Base-by-base conservation (phyloP, 1,284 basidiomycete genomes). In the Rhodotorula sp. region DNA sequence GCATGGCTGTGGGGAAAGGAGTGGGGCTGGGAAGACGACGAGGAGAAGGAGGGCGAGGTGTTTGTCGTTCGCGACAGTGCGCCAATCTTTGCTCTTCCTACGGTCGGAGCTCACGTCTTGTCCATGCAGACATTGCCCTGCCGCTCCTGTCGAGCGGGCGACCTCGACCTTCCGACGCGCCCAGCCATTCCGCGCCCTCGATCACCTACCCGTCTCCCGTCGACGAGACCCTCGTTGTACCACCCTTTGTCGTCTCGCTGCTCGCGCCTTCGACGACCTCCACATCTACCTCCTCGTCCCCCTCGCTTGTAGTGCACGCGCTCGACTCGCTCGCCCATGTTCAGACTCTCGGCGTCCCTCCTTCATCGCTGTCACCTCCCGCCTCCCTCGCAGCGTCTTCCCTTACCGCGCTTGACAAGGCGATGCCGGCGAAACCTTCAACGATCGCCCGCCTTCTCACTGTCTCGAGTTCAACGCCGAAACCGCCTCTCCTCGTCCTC, bases 181-280 rank as follows among this genome's bases (percentile, higher is more conserved):
- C 19, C 0, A 37, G 56, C 27, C 56, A 27, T 37, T 58, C 65
- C 6, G 44, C 58, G 3, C 53, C 56, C 9, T 51, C 51, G 27
- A 60, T 71, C 61, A 22, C 22, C 36, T 67, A 65, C 60, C 61
- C 67, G 32, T 41, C 63, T 19, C 0, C 61, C 1, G 63, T 58
- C 22, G 51, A 69, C 37, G 71, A 79, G 56, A 75, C 66, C 3
- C 22, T 74, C 44, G 70, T 89, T 72, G 84, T 91, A 48, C 90
- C 89, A 77, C 94, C 94, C 1, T 96, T 94, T 80, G 85, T 97
- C 51, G 87, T 96, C 79, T 89, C 91, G 1, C 83, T 91, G 21
- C 83, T 95, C 10, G 90, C 92, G 1, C 82, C 89, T 34, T 60
- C 65, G 55, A 48, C 72, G 65, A 50, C 66, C 53, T 36, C 59